Base-by-base conservation (phyloP, 495 filamentous ascomycete genomes). In the Staphylotrichum tortipilum region DNA sequence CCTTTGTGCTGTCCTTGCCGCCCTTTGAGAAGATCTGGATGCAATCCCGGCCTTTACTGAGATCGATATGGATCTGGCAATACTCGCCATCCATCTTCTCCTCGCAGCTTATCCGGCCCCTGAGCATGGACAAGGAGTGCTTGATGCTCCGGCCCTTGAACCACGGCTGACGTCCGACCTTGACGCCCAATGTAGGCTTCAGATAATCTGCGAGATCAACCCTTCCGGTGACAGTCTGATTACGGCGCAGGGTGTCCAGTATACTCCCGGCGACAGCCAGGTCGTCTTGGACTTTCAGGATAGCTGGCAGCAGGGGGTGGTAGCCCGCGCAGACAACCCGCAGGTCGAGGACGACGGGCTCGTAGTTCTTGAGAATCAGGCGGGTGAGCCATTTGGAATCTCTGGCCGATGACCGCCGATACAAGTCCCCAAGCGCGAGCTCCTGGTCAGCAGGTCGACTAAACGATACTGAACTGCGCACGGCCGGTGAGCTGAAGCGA, bases 311-410 rank as follows among this genome's bases (percentile, higher is more conserved):
- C 6, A 79, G 64, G 11, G 75, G 74, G 52, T 86, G 76, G 36
- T 79, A 75, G 44, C 59, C 69, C 33, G 68, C 66, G 43, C 79
- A 64, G 3, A 76, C 64, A 43, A 75, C 52, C 39, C 63, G 44
- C 21, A 62, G 53, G 22, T 72, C 66, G 17, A 80, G 52, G 24
- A 77, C 56, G 3, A 91, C 75, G 0, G 86, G 84, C 15, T 68
- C 66, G 54, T 82, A 86, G 45, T 80, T 78, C 63, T 94, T 92
- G 17, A 96, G 65, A 30, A 96, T 77, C 61, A 92, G 67, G 7
- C 90, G 75, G 0, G 86, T 89, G 10, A 96, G 73, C 90, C 90
- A 95, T 67, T 95, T 95, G 0, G 83, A 86, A 60, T 95, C 85
- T 33, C 78, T 72, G 14, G 83, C 79, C 36, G 76, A 74, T 23